Conservation (phyloP, 768 basidiomycete genomes). For the Pholiota microspora region DNA sequence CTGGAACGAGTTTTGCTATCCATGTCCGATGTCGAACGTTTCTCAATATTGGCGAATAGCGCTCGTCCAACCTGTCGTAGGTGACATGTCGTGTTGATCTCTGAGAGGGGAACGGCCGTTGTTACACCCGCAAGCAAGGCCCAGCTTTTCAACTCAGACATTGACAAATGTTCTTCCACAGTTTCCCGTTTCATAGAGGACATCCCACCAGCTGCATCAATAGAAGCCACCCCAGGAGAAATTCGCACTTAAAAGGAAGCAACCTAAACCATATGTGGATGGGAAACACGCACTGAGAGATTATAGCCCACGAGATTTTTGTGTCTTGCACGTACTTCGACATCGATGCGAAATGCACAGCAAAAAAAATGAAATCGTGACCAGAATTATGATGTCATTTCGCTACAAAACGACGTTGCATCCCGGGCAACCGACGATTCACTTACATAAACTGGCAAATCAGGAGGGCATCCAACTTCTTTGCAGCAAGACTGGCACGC, state of each 20-base stretch:
- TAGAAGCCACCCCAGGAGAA: background rate
- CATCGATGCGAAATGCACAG: background rate
- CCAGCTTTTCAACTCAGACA: background rate
- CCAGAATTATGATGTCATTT: background rate
- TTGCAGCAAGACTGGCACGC: too few species aligned
- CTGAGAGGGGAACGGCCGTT: background rate
- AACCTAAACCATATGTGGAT: background rate
- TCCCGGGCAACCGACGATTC: background rate
- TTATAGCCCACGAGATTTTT: background rate
- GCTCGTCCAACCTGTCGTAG: background rate
- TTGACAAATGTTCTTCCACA: background rate
- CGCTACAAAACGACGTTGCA: background rate
- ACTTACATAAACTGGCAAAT: background rate
- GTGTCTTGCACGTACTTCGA: background rate
- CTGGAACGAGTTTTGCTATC: background rate
- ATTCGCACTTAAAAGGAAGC: background rate
- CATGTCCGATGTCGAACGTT: background rate
- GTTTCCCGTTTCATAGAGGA: background rate
- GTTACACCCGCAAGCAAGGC: background rate
- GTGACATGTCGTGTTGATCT: background rate
- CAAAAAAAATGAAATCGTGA: background rate
- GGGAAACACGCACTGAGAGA: constrained; percentile 1
- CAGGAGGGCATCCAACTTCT: too few species aligned
- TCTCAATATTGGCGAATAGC: background rate
- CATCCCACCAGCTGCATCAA: background rate